These are phyloP conservation scores for Corchorus capsularis DNA, from an alignment of 345 rosid genomes.

Conservation along the genomic window DNA sequence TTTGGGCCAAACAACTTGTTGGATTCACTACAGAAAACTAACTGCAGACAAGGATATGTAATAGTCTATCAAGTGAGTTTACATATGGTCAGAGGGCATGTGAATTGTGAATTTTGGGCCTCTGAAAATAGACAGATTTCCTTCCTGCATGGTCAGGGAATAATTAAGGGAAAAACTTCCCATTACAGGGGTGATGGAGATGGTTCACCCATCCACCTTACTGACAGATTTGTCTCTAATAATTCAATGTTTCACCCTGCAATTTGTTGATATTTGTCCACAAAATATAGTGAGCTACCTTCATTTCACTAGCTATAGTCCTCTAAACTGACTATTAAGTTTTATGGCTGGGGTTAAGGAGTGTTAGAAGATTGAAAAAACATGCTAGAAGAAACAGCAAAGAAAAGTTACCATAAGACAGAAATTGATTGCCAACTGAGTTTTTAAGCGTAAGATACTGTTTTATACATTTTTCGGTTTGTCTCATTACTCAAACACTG, in stretches of 20 bases:
- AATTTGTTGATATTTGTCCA: not conserved
- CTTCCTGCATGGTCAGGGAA: no score
- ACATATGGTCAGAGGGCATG: no score
- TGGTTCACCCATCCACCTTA: not conserved
- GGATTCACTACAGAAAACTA: no score
- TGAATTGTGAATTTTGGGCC: no score
- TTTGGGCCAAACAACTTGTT: no score
- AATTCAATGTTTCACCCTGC: not conserved
- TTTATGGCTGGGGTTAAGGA: no score
- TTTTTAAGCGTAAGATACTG: not conserved
- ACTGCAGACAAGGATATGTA: no score
- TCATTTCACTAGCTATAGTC: not conserved
- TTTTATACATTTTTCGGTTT: not conserved
- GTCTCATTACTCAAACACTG: conserved; percentile 38
- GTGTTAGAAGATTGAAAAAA: not conserved
- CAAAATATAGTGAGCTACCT: not conserved
- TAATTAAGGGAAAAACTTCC: not conserved
- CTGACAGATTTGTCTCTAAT: not conserved
- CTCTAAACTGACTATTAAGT: not conserved
- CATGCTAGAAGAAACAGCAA: not conserved
- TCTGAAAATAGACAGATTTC: no score
- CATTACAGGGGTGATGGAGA: not conserved
- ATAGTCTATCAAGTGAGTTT: no score
- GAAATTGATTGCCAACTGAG: not conserved
- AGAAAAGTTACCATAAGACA: not conserved